Evolutionary conservation across 495 filamentous ascomycete species (phyloP), one percentile per base, ranked within the genome.

Genomic region (Viridothelium virens): DNA sequence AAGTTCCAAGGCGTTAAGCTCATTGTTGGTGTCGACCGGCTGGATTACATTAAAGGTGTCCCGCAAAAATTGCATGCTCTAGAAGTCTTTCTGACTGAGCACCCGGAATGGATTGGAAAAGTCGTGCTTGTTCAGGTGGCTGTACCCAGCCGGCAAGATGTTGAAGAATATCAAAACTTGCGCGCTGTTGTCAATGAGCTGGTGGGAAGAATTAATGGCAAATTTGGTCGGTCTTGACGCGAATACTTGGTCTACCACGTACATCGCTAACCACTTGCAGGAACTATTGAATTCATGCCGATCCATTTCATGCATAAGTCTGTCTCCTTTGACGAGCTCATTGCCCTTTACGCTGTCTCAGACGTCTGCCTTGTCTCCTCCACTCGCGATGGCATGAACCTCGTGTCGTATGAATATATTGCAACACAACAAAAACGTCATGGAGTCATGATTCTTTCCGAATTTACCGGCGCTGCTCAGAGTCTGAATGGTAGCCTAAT

Each of bases 11-110:
- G 89, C 56, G 86, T 90, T 61, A 93, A 92, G 77, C 79, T 97
- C 38, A 95, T 97, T 66, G 87, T 97, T 18, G 93, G 93, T 46
- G 91, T 97, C 31, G 93, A 97, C 71, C 84, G 93, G 47, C 81
- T 97, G 53, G 93, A 97, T 73, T 93, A 96, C 72, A 95, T 96
- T 83, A 97, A 97, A 72, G 93, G 92, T 38, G 86, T 97, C n/a
- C 89, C 90, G 0, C 91, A 96, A 75, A 97, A 97, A 74, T 80
- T 97, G 18, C 91, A 96, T 70, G 91, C 91, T 0, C 87, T 95
- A 25, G 91, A 96, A 73, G 84, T 90, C 14, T 96, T 97, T 77
- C 80, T 97, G 41, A 90, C 89, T 14, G 89, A 96, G 66, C 89
- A 97, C 65, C 93, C 92, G 2, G 92, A 96, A 74, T 88, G 91